Evolutionary conservation across 352 stramenopile species (phyloP).

Genomic region (Phytophthora pisi): DNA sequence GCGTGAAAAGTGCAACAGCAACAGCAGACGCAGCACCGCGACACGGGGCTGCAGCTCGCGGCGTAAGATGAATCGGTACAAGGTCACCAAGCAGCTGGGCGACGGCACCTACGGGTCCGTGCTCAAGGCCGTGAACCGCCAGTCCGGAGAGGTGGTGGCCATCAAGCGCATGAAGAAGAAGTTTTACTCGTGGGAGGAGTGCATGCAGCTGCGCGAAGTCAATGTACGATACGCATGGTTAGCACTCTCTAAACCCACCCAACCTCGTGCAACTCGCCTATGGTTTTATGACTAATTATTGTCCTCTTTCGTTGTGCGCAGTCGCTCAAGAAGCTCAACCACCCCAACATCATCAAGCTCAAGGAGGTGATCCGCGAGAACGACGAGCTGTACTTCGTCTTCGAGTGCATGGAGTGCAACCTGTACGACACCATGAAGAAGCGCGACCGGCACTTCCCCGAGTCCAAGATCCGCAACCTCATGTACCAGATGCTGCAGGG

Average conservation of each 20-base stretch:
- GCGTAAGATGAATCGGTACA: constrained; percentile 91
- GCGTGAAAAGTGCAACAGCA: constrained; percentile 29
- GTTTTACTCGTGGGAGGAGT: constrained; percentile 96
- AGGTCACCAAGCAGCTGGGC: constrained; percentile 95
- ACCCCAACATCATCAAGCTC: constrained; percentile 98
- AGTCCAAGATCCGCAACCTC: constrained; percentile 96
- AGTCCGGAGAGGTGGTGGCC: constrained; percentile 94
- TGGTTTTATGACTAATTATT: constrained; percentile 1
- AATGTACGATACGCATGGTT: constrained; percentile 80
- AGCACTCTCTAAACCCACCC: not conserved
- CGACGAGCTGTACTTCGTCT: constrained; percentile 98
- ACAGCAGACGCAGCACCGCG: constrained; percentile 6
- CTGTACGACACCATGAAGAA: constrained; percentile 98
- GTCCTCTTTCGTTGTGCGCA: constrained; percentile 30
- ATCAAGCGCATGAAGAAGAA: constrained; percentile 99
- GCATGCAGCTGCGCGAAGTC: constrained; percentile 97
- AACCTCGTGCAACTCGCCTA: too few species aligned
- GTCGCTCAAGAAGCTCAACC: constrained; percentile 95
- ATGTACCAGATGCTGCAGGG: constrained; percentile 98
- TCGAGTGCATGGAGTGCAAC: constrained; percentile 99
- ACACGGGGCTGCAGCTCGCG: not conserved
- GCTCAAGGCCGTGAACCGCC: constrained; percentile 93
- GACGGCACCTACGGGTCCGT: constrained; percentile 96
- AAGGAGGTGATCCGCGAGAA: constrained; percentile 99
- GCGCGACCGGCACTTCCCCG: constrained; percentile 86